phyloP scores from a whole-genome alignment of 2,329 filamentous ascomycete genomes.

The Beauveria medogensis region DNA sequence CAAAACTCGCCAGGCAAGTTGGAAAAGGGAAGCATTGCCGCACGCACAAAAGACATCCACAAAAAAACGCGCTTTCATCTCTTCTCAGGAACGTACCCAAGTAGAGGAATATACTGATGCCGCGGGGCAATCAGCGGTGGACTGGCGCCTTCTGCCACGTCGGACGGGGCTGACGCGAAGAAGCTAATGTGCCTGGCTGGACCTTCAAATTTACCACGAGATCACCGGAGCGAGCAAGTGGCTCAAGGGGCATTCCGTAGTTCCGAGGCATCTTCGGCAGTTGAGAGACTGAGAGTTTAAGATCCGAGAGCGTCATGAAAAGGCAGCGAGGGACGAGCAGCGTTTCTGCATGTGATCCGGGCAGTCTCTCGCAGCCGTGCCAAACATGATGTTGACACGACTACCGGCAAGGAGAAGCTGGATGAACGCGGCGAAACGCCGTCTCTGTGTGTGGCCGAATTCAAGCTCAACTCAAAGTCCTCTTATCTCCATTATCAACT shows the following conservation, averaged over 20 bases:
- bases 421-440: constrained; percentile 27
- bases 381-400: constrained; percentile 21
- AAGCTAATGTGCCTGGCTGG: constrained; percentile 52
- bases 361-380: constrained; percentile 18
- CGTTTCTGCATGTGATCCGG: constrained; percentile 7
- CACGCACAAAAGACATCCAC: constrained; percentile 90
- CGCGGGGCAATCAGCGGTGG: constrained; percentile 22
- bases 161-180: constrained; percentile 34
- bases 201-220: constrained; percentile 38
- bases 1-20: constrained; percentile 21
- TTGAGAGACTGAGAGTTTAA: neutral
- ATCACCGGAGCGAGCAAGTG: constrained; percentile 34
- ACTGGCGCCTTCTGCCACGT: constrained; percentile 42
- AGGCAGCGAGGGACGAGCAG: neutral
- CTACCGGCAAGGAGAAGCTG: constrained; percentile 37
- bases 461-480: constrained; percentile 35
- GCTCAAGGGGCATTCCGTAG: constrained; percentile 22
- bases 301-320: constrained; percentile 7
- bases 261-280: neutral
- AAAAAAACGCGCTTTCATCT: constrained; percentile 76
- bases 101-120: constrained; percentile 37
- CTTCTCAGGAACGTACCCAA: constrained; percentile 30
- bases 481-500: constrained; percentile 13
- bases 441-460: constrained; percentile 39
- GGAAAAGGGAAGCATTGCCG: constrained; percentile 54